Conservation (phyloP, 768 basidiomycete species). For the Amylocystis lapponica region DNA sequence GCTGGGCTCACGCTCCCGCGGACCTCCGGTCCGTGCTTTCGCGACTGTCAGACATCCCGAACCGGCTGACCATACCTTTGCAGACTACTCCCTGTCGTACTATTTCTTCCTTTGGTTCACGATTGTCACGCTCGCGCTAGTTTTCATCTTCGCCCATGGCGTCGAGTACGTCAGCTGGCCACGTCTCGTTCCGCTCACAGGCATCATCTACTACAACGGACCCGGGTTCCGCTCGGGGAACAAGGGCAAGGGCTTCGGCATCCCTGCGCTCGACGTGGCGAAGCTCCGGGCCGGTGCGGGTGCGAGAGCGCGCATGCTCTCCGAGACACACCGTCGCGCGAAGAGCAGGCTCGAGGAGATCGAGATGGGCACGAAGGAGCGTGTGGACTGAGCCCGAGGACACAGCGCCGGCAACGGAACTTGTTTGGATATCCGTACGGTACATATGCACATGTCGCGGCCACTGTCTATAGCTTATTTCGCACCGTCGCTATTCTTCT, state of each 20-base stretch:
- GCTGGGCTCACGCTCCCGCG: slow-evolving; percentile 84
- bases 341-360: slow-evolving; percentile 54
- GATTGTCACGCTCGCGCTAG: slow-evolving; percentile 52
- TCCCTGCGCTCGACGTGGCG: slow-evolving; percentile 28
- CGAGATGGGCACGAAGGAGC: slow-evolving; percentile 79
- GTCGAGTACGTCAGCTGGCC: slow-evolving; percentile 97
- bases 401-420: no score
- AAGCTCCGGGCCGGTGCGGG: slow-evolving; percentile 31
- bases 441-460: no score
- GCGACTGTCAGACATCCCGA: slow-evolving; percentile 1
- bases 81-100: slow-evolving; percentile 82
- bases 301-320: slow-evolving; percentile 31
- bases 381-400: slow-evolving; percentile 49
- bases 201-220: slow-evolving; percentile 82
- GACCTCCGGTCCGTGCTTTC: slow-evolving; percentile 63
- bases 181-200: slow-evolving; percentile 69
- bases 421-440: no score
- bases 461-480: no score
- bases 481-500: no score
- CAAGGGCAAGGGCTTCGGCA: slow-evolving; percentile 66
- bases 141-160: slow-evolving; percentile 79
- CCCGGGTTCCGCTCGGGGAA: slow-evolving; percentile 78
- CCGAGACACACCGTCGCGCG: slow-evolving; percentile 21
- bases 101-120: slow-evolving; percentile 80
- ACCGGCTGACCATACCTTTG: slow-evolving; percentile 4